Base-by-base conservation (phyloP, 1,139 yeast species). In the Pichia sp. region DNA sequence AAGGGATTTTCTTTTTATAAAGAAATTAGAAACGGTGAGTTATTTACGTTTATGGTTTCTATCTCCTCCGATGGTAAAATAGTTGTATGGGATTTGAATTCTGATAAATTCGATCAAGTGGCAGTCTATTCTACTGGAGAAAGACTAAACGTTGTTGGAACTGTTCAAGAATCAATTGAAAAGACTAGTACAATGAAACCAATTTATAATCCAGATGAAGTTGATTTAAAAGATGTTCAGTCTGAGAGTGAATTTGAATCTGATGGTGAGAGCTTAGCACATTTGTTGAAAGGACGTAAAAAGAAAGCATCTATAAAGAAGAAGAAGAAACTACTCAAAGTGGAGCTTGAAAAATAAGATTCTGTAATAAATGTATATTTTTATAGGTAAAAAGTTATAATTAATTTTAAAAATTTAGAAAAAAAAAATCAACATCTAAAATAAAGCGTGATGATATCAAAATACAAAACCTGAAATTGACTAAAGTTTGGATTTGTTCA, bases 101-200 rank as follows among this genome's bases (percentile, higher is more conserved):
- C 84, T 53, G 54, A 64, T 4, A 55, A 66, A 1, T 71, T 72
- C 52, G 95, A 84, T 53, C 95, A 88, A 61, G 72, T 86, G 19
- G 96, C 96, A 0, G 93, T 86, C 2, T 89, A 88, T 60, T 86
- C 81, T 50, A 76, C 93, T 21, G 95, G 95, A n/a, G 96, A 91
- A 63, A 72, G 98, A 56, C 72, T 91, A 48, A 91, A 86, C 60
- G 89, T 96, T 64, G 80, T 88, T 15, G 74, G 80, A 12, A 74
- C 84, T 22, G 79, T 91, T 37, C 75, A 84, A 22, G 98, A 91
- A 56, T 62, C 70, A 15, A 73, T 91, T 36, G 98, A 91, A 59
- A 80, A 81, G 59, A 61, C 72, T 24, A 77, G 70, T 9, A 74
- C 84, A 15, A 78, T 84, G 83, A 48, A 77, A 63, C 80, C 82